A percentile compares a stretch with the other conserved stretches of the same genome.
phyloP scores from a whole-genome alignment of 2,329 filamentous ascomycete genomes.

The Xylaria multiplex region DNA sequence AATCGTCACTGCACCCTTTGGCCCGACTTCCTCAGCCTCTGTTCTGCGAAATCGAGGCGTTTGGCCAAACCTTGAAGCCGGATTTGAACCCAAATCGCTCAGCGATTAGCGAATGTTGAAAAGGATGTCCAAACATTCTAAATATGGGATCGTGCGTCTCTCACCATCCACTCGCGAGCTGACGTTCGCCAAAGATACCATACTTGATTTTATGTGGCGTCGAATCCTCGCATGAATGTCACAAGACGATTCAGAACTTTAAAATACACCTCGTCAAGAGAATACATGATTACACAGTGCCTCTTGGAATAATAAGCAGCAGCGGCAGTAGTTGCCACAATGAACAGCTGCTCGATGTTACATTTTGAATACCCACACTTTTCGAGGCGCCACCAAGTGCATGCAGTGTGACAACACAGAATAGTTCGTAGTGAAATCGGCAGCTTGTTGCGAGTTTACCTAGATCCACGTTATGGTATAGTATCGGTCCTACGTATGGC shows the following conservation, averaged over 20 bases:
- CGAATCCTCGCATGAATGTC: constrained; percentile 5
- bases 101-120: constrained; percentile 9
- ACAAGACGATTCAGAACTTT: not conserved
- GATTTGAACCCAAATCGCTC: constrained; percentile 22
- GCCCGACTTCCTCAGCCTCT: not conserved
- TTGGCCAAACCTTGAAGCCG: not conserved
- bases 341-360: constrained; percentile 20
- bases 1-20: not conserved
- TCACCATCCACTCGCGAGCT: constrained; percentile 1
- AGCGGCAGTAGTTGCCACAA: constrained; percentile 7
- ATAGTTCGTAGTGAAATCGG: constrained; percentile 5
- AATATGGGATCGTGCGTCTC: constrained; percentile 28
- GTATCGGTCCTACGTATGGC: not conserved
- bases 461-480: constrained; percentile 18
- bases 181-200: not conserved
- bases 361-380: not conserved
- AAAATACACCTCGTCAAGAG: not conserved
- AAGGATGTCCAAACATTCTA: constrained; percentile 26
- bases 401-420: constrained; percentile 30
- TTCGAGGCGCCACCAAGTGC: constrained; percentile 3
- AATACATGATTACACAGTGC: not conserved
- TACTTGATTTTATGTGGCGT: constrained; percentile 22
- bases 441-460: constrained; percentile 16
- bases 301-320: constrained; percentile 3
- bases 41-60: not conserved